A percentile compares a stretch with the other conserved stretches of the same genome.
phyloP scores from a whole-genome alignment of 108 stramenopile genomes.

The Skeletonema marinoi region DNA sequence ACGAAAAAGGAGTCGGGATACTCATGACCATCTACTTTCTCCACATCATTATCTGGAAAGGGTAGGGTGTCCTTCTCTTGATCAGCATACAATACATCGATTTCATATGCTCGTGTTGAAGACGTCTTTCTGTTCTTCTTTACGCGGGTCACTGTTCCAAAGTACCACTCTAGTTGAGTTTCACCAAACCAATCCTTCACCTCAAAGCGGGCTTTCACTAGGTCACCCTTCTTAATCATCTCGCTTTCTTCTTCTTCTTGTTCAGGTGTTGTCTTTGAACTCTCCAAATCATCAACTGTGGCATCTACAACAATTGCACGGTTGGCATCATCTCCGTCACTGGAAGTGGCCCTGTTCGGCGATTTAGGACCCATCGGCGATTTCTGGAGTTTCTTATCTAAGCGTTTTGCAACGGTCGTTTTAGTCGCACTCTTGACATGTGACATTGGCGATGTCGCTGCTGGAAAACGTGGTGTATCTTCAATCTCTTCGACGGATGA shows the following conservation, averaged over 20 bases:
- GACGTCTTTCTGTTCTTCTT: background rate
- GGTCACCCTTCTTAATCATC: conserved; percentile 9
- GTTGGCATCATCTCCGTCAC: background rate
- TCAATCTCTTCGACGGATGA: background rate
- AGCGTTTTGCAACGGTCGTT: background rate
- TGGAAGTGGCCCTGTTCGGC: background rate
- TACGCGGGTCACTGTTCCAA: conserved; percentile 1
- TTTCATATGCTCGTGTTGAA: background rate
- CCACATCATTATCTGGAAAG: conserved; percentile 11
- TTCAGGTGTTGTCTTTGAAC: background rate
- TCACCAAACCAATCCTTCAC: background rate
- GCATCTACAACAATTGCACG: background rate
- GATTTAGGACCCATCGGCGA: background rate
- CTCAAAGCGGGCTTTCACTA: background rate
- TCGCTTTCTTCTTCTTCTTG: background rate
- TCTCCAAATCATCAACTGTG: background rate
- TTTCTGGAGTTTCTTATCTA: background rate
- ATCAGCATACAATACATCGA: background rate
- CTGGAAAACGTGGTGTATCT: background rate
- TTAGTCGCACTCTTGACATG: background rate
- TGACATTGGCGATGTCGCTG: background rate
- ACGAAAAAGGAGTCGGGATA: conserved; percentile 23
- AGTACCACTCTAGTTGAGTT: conserved; percentile 9
- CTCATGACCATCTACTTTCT: conserved; percentile 1
- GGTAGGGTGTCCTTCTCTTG: background rate